Evolutionary conservation across 1,284 basidiomycete species (phyloP).

Genomic region (Earliella scabrosa): DNA sequence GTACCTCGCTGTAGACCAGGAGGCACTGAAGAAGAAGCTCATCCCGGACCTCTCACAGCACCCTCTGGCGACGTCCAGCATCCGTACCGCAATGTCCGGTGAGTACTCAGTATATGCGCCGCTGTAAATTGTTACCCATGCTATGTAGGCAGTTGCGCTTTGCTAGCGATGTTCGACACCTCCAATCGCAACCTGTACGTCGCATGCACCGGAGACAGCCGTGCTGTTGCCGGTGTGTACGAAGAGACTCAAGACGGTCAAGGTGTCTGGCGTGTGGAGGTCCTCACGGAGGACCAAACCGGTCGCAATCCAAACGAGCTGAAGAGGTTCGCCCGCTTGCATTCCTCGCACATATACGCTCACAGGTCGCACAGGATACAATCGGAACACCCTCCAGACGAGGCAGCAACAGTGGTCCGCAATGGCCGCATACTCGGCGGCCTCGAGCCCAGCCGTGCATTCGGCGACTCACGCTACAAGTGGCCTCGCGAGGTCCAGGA

Average conservation of each 20-base stretch:
- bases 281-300: constrained; percentile 94
- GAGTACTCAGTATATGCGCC: constrained; percentile 7
- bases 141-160: constrained; percentile 80
- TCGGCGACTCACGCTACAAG: constrained; percentile 96
- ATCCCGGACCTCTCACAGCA: constrained; percentile 75
- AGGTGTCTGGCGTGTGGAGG: constrained; percentile 86
- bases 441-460: constrained; percentile 92
- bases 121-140: constrained; percentile 7
- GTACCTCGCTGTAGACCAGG: constrained; percentile 56
- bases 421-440: constrained; percentile 91
- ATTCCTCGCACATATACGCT: neutral
- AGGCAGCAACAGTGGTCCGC: constrained; percentile 82
- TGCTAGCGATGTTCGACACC: constrained; percentile 86
- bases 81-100: constrained; percentile 83
- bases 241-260: constrained; percentile 62
- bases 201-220: constrained; percentile 92
- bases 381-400: constrained; percentile 86
- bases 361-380: constrained; percentile 62
- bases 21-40: constrained; percentile 48
- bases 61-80: constrained; percentile 67
- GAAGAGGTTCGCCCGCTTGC: constrained; percentile 51
- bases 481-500: constrained; percentile 78
- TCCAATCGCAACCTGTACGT: constrained; percentile 83
- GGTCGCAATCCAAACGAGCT: constrained; percentile 88
- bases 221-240: constrained; percentile 96